These are phyloP conservation scores for Cladobotryum protrusum DNA, from an alignment of 2,329 filamentous ascomycete species.

Conservation along the genomic window DNA sequence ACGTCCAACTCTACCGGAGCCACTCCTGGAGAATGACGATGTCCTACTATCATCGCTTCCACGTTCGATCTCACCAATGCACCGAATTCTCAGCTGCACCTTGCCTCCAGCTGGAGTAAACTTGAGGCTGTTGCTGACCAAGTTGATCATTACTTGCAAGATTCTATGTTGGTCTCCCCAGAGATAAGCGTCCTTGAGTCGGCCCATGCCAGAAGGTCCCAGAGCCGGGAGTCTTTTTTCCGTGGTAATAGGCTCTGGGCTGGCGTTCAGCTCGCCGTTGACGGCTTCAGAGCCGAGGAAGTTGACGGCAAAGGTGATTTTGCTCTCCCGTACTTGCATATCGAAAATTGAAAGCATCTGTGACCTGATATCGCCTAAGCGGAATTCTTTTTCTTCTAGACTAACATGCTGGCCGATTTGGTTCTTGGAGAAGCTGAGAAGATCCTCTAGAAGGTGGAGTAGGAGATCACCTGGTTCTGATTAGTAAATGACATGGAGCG, in stretches of 20 bases:
- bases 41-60: constrained; percentile 40
- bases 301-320: constrained; percentile 65
- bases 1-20: constrained; percentile 29
- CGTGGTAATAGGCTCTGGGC: constrained; percentile 25
- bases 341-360: constrained; percentile 84
- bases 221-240: constrained; percentile 47
- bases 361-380: constrained; percentile 73
- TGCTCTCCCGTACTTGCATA: constrained; percentile 76
- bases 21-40: constrained; percentile 47
- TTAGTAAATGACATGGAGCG: constrained; percentile 7
- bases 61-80: constrained; percentile 53
- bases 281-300: constrained; percentile 45
- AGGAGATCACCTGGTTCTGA: constrained; percentile 56
- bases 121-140: constrained; percentile 87
- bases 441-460: constrained; percentile 78
- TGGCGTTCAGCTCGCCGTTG: constrained; percentile 20
- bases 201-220: constrained; percentile 58
- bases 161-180: constrained; percentile 93
- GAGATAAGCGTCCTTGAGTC: constrained; percentile 77
- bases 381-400: constrained; percentile 80
- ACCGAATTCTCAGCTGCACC: constrained; percentile 71
- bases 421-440: constrained; percentile 91
- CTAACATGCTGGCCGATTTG: constrained; percentile 80
- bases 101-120: constrained; percentile 75
- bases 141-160: constrained; percentile 85